Base-by-base conservation (phyloP, 345 rosid genomes). In the Eucalyptus marginata region DNA sequence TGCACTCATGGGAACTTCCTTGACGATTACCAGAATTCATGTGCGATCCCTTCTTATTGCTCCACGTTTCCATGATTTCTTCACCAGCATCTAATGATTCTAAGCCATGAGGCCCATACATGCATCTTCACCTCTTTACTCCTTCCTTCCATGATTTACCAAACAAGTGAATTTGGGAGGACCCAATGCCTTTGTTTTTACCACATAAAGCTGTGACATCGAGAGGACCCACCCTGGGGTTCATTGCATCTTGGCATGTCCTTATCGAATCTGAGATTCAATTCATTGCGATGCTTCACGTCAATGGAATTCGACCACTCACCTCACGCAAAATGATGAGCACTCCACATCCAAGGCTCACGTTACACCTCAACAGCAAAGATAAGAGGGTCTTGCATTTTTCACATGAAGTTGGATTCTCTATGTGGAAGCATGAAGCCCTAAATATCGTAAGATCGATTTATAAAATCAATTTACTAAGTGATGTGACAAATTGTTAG, bases 301-400 rank as follows among this genome's bases (percentile, higher is more conserved):
- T 88, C 89, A 54, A 80, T 76, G 47, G 52, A 50, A 80, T 44
- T 88, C 83, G 89, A 88, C 89, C 58, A 6, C 51, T 64, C 88
- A 62, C 76, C 62, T 49, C 8, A 20, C 84, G 15, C 84, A 22
- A 76, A 76, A 76, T 11, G 47, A 36, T 20, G 84, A 40, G 47
- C 16, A 20, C 84, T 40, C 8, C 46, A 24, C 84, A 40, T 76
- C 83, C 13, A 76, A 5, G 29, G 47, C 83, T 10, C 47, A 3
- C 83, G 4, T 64, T n/a, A n/a, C 36, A n/a, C 10, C 84, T 76
- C 84, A 76, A 76, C 84, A 20, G 46, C 83, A 71, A 71, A 71
- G 83, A 71, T 76, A 20, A 76, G 16, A 76, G 84, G 81, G 84
- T 40, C 84, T 40, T 10, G 29, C 24, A 25, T 76, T 76, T 10